Evolutionary conservation across 2,329 filamentous ascomycete species (phyloP).

Genomic region (Verticillium dahliae): DNA sequence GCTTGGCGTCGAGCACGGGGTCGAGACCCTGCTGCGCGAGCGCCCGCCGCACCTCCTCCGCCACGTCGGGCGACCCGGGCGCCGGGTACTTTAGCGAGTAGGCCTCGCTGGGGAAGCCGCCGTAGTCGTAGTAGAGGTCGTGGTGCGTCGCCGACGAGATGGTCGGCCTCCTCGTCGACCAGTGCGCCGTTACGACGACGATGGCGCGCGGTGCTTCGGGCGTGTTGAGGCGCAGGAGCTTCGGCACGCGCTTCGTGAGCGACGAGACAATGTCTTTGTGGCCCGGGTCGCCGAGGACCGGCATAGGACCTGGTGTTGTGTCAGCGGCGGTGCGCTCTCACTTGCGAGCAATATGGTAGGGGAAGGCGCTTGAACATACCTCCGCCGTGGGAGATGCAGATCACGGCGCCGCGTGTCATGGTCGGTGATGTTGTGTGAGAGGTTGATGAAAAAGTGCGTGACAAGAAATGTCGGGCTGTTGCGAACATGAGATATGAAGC

Average conservation of each 20-base stretch:
- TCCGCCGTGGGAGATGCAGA: slow-evolving; percentile 44
- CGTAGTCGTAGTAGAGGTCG: slow-evolving; percentile 51
- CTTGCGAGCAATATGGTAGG: neutral
- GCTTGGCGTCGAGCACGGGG: slow-evolving; percentile 27
- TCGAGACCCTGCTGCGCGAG: slow-evolving; percentile 39
- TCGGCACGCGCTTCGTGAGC: slow-evolving; percentile 44
- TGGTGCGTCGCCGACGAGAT: slow-evolving; percentile 43
- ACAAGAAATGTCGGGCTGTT: slow-evolving; percentile 5
- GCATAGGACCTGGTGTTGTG: slow-evolving; percentile 41
- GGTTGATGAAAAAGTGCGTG: slow-evolving; percentile 2
- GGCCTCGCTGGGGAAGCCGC: slow-evolving; percentile 48
- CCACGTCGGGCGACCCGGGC: slow-evolving; percentile 46
- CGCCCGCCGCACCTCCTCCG: slow-evolving; percentile 37
- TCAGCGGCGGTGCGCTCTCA: neutral
- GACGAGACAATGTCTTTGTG: slow-evolving; percentile 45
- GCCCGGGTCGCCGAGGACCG: slow-evolving; percentile 46
- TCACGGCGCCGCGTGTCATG: slow-evolving; percentile 36
- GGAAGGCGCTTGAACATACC: slow-evolving; percentile 19
- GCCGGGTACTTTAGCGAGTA: slow-evolving; percentile 52
- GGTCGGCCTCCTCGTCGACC: slow-evolving; percentile 40
- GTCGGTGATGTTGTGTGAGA: slow-evolving; percentile 4
- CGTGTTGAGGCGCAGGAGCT: slow-evolving; percentile 47
- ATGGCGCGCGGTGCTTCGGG: slow-evolving; percentile 43
- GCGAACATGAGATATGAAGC: slow-evolving; percentile 6
- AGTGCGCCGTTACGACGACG: slow-evolving; percentile 52